A percentile compares a stretch with the other conserved stretches of the same genome.
Evolutionary conservation across 2,329 filamentous ascomycete species (phyloP).

Genomic region (Botrytis byssoidea): DNA sequence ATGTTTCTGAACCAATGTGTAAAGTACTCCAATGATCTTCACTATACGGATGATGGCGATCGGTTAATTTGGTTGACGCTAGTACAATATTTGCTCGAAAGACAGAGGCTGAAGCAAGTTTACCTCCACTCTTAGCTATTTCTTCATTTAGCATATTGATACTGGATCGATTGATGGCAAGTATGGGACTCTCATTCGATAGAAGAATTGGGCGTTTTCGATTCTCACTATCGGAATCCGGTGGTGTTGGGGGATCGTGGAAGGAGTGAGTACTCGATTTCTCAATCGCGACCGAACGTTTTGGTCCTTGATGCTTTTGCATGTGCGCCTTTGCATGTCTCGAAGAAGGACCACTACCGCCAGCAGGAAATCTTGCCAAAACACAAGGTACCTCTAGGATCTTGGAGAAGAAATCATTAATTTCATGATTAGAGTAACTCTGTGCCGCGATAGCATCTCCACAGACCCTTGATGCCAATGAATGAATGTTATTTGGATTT

Average conservation of each 20-base stretch:
- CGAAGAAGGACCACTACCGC: constrained; percentile 55
- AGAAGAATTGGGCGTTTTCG: constrained; percentile 62
- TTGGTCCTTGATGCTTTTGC: constrained; percentile 52
- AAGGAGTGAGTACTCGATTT: constrained; percentile 50
- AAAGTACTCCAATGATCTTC: constrained; percentile 78
- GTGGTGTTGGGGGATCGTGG: constrained; percentile 54
- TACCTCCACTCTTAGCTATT: constrained; percentile 63
- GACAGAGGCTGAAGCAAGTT: constrained; percentile 65
- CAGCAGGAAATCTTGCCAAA: constrained; percentile 78
- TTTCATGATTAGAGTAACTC: constrained; percentile 62
- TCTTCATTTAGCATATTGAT: constrained; percentile 73
- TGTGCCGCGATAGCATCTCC: constrained; percentile 73
- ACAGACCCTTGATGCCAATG: constrained; percentile 68
- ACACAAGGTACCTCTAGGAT: constrained; percentile 77
- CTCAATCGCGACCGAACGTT: constrained; percentile 24
- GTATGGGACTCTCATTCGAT: constrained; percentile 91
- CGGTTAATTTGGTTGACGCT: constrained; percentile 43
- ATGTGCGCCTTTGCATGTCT: constrained; percentile 72
- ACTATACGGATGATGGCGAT: constrained; percentile 57
- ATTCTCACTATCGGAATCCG: constrained; percentile 56
- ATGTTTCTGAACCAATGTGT: constrained; percentile 61
- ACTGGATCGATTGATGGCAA: constrained; percentile 78
- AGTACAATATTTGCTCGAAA: constrained; percentile 91
- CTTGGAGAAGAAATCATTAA: constrained; percentile 75
- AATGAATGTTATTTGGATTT: constrained; percentile 41